These are phyloP conservation scores for Ajuga reptans DNA, from an alignment of 305 asterid genomes.

Conservation along the genomic window DNA sequence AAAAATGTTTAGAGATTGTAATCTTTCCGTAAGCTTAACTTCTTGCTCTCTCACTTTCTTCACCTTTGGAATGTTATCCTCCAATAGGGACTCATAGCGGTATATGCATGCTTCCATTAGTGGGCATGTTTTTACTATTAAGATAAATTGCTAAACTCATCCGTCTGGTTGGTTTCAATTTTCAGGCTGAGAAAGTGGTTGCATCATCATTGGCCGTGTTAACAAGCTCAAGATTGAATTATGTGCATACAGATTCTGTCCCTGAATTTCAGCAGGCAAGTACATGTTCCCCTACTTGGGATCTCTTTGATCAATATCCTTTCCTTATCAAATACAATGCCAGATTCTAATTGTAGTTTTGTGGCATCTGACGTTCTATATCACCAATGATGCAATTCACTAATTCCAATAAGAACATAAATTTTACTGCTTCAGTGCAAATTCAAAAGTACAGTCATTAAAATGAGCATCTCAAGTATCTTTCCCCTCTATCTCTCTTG, in stretches of 20 bases:
- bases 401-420: neutral
- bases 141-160: slow-evolving; percentile 17
- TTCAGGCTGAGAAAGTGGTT: slow-evolving; percentile 74
- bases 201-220: slow-evolving; percentile 56
- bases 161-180: slow-evolving; percentile 22
- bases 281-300: slow-evolving; percentile 22
- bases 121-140: slow-evolving; percentile 6
- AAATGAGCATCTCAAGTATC: neutral
- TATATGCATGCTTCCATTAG: slow-evolving; percentile 17
- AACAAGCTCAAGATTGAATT: slow-evolving; percentile 38
- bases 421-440: slow-evolving; percentile 14
- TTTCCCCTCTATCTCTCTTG: slow-evolving; percentile 5
- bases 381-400: slow-evolving; percentile 14
- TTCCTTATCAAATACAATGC: neutral
- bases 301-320: slow-evolving; percentile 2
- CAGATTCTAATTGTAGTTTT: neutral
- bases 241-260: slow-evolving; percentile 27
- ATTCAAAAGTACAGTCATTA: neutral
- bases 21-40: slow-evolving; percentile 3
- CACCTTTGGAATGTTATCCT: slow-evolving; percentile 1
- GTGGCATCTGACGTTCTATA: slow-evolving; percentile 17
- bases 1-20: neutral
- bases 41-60: slow-evolving; percentile 20
- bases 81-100: slow-evolving; percentile 12
- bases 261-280: slow-evolving; percentile 64